phyloP scores from a whole-genome alignment of 371 early-diverging fungal species.

The Mucor racemosus region DNA sequence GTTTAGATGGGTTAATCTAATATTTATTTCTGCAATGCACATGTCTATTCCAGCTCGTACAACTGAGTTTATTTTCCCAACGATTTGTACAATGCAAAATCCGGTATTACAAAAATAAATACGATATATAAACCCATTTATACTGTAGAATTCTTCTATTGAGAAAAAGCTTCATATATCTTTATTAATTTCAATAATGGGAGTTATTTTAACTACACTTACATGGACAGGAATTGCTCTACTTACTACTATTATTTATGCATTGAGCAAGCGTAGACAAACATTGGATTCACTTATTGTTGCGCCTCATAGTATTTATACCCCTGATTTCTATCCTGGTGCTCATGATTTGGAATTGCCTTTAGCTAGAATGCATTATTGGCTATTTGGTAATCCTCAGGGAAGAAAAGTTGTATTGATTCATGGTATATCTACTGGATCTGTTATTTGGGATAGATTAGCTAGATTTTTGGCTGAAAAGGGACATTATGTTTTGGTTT shows the following conservation, averaged over 20 bases:
- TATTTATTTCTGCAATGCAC: too few species aligned
- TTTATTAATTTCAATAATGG: neutral
- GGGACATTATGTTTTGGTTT: slow-evolving; percentile 54
- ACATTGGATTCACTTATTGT: slow-evolving; percentile 36
- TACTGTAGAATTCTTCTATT: neutral
- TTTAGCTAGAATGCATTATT: slow-evolving; percentile 57
- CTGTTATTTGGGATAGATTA: slow-evolving; percentile 33
- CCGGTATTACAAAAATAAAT: neutral
- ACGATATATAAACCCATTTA: neutral
- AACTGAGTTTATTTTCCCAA: neutral
- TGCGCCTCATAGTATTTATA: slow-evolving; percentile 32
- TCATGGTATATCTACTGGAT: slow-evolving; percentile 58
- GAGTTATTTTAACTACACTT: neutral
- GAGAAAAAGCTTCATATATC: neutral
- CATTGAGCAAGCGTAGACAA: neutral
- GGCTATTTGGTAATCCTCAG: slow-evolving; percentile 51
- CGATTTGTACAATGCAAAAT: neutral
- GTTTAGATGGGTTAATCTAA: too few species aligned
- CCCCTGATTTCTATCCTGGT: slow-evolving; percentile 45
- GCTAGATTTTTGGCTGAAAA: slow-evolving; percentile 41
- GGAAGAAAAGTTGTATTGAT: slow-evolving; percentile 59
- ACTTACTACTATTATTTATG: neutral
- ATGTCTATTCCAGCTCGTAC: too few species aligned
- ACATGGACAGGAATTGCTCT: slow-evolving; percentile 6
- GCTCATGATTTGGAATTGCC: slow-evolving; percentile 45